Evolutionary conservation across 2,329 filamentous ascomycete genomes (phyloP), one percentile per base, ranked within the genome.

Genomic region (Colletotrichum liriopes): DNA sequence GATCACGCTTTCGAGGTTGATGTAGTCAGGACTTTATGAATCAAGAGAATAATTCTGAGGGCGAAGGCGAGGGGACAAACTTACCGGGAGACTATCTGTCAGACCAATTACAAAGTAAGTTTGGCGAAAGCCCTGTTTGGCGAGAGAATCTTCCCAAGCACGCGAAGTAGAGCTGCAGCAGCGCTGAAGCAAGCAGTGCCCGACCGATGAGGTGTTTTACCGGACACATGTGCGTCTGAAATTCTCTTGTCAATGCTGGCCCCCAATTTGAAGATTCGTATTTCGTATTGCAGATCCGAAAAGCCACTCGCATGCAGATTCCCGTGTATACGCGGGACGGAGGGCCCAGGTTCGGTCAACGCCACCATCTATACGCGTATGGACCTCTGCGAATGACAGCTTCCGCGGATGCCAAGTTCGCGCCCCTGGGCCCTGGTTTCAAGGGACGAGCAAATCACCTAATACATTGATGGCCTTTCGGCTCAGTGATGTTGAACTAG

Each of bases 321-420:
- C 18, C 37, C 32, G 65, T 47, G 1, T 12, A 54, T 61, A 67
- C 55, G 65, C 65, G 65, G 65, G 16, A 67, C 20, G 5, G 43
- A 23, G 55, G 43, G 18, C 54, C 35, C 32, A 8, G 20, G 35
- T 61, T 45, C 37, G 55, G 56, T 12, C 47, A 35, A 18, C 35
- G 39, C 9, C 26, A 47, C 39, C 6, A 20, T 26, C n/a, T 35
- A 60, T 54, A 52, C 55, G 65, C 65, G 56, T 54, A 45, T 45
- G 6, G 23, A 32, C n/a, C 39, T 26, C 23, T 3, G 16, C 20
- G 6, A 23, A 18, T 37, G 62, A 56, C 62, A 39, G 47, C 23
- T 65, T 35, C 3, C 35, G 35, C 35, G 55, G 26, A n/a, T 47
- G 49, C 23, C 59, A 11, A 39, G 51, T 16, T 20, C 18, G n/a